Evolutionary conservation across 2,329 filamentous ascomycete species (phyloP), one percentile per base, ranked within the genome.

Genomic region (Pseudogymnoascus sp.): DNA sequence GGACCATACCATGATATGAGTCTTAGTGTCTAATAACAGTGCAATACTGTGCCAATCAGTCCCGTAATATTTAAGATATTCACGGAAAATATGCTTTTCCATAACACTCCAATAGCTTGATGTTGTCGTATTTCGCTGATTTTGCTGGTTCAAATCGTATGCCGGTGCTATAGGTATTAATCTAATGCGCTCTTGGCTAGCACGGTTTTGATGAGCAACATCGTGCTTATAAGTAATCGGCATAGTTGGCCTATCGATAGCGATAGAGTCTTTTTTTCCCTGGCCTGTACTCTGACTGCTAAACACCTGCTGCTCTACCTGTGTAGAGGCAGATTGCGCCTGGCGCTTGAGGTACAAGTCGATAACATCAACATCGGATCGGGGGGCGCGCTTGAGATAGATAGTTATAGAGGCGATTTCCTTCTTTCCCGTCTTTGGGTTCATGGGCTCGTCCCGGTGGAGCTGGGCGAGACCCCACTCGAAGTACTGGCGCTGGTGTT

Each of bases 61-160:
- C 62, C 90, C 90, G 75, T 91, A 93, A 61, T 90, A 83, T 59
- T 80, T 81, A 51, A 94, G 79, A 63, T 91, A 80, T 61, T 80
- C 82, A 36, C 87, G 85, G 73, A 94, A 94, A 69, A 92, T 89
- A 51, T 82, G 88, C 61, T 87, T 81, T 75, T 94, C 90, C 1
- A 87, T 88, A 21, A 93, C 90, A 69, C 89, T 93, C 90, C 90
- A 94, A 73, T 94, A 93, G 73, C 90, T 93, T 1, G 88, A 91
- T 10, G 87, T 84, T 66, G 87, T 85, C 61, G 76, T 8, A 25
- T 58, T 51, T 42, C 15, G 62, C 29, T 29, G 64, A 61, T 55
- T 68, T 4, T 55, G 48, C 25, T n/a, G 48, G n/a, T 27, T n/a
- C 21, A 12, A 48, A 27, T 29, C 42, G 42, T 27, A 48, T 48